These are phyloP conservation scores for Suillus decipiens DNA, from an alignment of 768 basidiomycete species.

Conservation along the genomic window DNA sequence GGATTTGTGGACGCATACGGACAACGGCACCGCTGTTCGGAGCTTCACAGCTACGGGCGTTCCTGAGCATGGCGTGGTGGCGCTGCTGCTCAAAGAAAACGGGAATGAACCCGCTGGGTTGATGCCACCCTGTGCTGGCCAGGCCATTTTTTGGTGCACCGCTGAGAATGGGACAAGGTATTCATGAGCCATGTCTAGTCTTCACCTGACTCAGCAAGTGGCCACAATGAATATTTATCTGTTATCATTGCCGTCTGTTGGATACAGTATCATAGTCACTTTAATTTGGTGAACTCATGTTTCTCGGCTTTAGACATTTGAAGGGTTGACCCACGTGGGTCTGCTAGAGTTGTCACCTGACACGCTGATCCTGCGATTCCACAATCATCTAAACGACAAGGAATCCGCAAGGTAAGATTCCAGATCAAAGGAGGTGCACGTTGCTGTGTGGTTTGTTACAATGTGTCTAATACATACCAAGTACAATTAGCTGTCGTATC, in stretches of 20 bases:
- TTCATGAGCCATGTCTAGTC: neutral
- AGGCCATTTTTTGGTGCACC: constrained; percentile 52
- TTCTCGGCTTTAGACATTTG: neutral
- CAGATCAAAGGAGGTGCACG: neutral
- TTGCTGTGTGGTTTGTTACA: neutral
- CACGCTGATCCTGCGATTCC: neutral
- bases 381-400: neutral
- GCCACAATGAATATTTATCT: neutral
- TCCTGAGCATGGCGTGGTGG: constrained; percentile 65
- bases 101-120: constrained; percentile 67
- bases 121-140: constrained; percentile 52
- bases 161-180: constrained; percentile 56
- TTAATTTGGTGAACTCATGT: neutral
- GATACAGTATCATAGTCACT: neutral
- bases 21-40: constrained; percentile 65
- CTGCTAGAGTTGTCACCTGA: neutral
- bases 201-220: neutral
- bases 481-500: neutral
- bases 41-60: constrained; percentile 50
- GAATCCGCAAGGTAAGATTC: neutral
- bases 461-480: neutral
- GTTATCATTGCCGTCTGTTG: neutral
- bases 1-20: constrained; percentile 74
- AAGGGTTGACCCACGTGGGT: neutral
- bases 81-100: constrained; percentile 62